Base-by-base conservation (phyloP, 345 rosid species). In the Populus pruinosa region DNA sequence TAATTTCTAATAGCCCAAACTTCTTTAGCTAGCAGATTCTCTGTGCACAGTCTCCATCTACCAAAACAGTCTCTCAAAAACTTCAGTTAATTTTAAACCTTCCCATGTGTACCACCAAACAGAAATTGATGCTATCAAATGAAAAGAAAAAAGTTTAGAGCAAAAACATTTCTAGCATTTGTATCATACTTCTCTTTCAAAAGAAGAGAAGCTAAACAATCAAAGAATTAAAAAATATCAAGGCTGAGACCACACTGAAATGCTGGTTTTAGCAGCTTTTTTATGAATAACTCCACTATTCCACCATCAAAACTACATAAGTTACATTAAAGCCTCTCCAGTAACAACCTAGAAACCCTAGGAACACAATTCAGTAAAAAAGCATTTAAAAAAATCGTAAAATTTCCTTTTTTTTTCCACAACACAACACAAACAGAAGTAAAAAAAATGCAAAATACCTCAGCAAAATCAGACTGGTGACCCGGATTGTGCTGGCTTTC, bases 401-500 rank as follows among this genome's bases (percentile, higher is more conserved):
- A 36, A 11, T 63, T 62, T 25, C 36, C 67, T 6, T 10, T 25
- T 17, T 8, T 21, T 63, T 63, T 25, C 35, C 44, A 41, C 13
- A 10, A 33, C 36, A 63, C 12, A 5, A 1, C 8, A 17, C 18
- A 35, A 38, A 39, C 18, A 20, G 8, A 21, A 25, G 44, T 69
- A 25, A 13, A 62, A 69, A 41, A 7, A 6, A 5, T 29, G 9
- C 1, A 5, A 20, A 53, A 47, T 81, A 93, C 99, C 99, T 96
- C 98, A 18, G 93, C 98, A 29, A 89, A 87, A 90, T 96, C 98
- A 2, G 98, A 82, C 79, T 91, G 98, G 71, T 91, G 94, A 5
- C 99, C 93, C 36, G 99, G 99, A 81, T 93, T 93, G 71, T 96
- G 97, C 88, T 96, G 99, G 8, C 98, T 93, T 82, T 96, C 97